These are phyloP conservation scores for Hymenoscyphus occultus DNA, from an alignment of 2,329 filamentous ascomycete genomes.

Conservation along the genomic window DNA sequence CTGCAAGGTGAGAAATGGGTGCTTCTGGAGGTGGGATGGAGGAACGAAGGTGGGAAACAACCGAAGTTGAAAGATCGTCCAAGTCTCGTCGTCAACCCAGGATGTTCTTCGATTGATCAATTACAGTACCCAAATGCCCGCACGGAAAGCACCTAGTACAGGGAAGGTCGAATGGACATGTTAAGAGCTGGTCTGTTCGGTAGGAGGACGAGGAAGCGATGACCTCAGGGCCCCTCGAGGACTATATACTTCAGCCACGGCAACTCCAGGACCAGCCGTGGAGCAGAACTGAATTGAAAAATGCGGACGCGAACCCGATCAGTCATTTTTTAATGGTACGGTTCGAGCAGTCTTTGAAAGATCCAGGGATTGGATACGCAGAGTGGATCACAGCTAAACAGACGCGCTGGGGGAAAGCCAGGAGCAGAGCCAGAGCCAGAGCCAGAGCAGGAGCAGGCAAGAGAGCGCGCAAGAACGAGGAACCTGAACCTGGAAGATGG, in stretches of 20 bases:
- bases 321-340: constrained; percentile 30
- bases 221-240: constrained; percentile 24
- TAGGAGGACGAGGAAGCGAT: constrained; percentile 11
- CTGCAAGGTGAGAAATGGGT: too few relatives aligned
- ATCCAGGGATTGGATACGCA: constrained; percentile 29
- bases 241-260: constrained; percentile 32
- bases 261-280: constrained; percentile 24
- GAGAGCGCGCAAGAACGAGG: not conserved
- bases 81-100: constrained; percentile 28
- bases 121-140: constrained; percentile 25
- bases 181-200: not conserved
- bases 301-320: constrained; percentile 30
- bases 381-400: constrained; percentile 23
- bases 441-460: not conserved
- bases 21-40: not conserved
- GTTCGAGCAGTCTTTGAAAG: constrained; percentile 27
- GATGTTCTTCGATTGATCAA: constrained; percentile 29
- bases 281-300: constrained; percentile 15
- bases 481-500: constrained; percentile 2
- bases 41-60: constrained; percentile 29
- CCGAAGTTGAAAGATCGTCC: constrained; percentile 22
- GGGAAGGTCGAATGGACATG: constrained; percentile 32
- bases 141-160: constrained; percentile 26
- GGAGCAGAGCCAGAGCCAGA: not conserved
- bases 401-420: constrained; percentile 12